Evolutionary conservation across 2,329 filamentous ascomycete genomes (phyloP).

Genomic region (Cadophora gregata): DNA sequence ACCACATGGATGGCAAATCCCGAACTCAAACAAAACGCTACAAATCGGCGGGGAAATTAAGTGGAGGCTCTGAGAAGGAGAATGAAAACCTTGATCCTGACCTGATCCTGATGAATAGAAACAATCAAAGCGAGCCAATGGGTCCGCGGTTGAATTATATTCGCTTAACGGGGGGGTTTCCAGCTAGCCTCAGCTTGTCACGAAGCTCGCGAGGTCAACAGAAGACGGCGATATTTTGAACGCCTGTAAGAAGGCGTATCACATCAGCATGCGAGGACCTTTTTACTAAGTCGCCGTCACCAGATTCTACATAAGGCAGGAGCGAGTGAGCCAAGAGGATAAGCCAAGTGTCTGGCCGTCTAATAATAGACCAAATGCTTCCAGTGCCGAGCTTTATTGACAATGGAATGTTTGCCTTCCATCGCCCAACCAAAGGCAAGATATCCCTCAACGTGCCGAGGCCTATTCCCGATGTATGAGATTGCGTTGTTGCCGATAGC

Average conservation of each 20-base stretch:
- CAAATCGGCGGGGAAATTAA: neutral
- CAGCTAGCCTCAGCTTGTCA: neutral
- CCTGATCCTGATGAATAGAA: neutral
- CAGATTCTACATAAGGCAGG: neutral
- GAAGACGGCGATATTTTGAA: no score
- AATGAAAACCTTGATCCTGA: no score
- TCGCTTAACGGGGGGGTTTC: neutral
- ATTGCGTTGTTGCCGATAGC: no score
- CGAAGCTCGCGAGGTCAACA: no score
- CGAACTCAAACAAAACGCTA: neutral
- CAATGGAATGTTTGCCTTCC: no score
- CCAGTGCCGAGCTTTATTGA: neutral
- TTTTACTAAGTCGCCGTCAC: no score
- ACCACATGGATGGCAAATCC: neutral
- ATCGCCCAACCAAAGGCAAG: neutral
- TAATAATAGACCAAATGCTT: neutral
- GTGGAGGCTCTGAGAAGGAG: neutral
- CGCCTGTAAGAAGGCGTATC: neutral
- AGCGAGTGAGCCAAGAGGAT: neutral
- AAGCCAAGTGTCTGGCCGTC: neutral
- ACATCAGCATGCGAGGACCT: neutral
- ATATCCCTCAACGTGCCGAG: neutral
- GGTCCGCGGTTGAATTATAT: neutral
- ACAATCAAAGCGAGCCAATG: neutral
- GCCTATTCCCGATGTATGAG: neutral